Conservation (phyloP, 2,329 filamentous ascomycete genomes). For the Fusarium citri region DNA sequence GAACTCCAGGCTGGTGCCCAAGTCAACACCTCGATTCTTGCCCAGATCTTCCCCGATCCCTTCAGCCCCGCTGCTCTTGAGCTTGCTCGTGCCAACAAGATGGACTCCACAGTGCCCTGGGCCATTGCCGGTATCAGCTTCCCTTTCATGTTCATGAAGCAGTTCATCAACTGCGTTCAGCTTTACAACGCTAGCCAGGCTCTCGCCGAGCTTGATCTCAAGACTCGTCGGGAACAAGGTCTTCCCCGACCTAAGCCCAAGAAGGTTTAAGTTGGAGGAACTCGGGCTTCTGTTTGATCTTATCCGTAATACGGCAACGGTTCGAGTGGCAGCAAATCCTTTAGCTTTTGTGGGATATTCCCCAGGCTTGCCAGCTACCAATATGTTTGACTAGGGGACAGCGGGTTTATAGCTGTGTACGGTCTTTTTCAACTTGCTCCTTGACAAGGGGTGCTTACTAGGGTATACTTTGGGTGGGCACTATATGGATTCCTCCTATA, state of each 20-base stretch:
- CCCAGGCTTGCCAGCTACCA: background rate
- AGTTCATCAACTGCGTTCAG: conserved; percentile 93
- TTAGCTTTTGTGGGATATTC: background rate
- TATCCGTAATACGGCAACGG: background rate
- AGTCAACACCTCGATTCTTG: conserved; percentile 75
- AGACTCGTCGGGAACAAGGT: conserved; percentile 67
- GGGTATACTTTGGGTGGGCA: conserved; percentile 37
- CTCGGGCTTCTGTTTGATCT: background rate
- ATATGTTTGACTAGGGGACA: conserved; percentile 16
- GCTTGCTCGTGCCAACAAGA: conserved; percentile 93
- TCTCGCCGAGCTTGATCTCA: conserved; percentile 90
- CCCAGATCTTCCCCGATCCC: conserved; percentile 84
- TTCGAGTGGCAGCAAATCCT: background rate
- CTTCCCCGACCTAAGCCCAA: conserved; percentile 59
- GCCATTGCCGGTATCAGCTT: conserved; percentile 82
- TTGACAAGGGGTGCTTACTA: conserved; percentile 29
- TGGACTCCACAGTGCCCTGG: conserved; percentile 76
- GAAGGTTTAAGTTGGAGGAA: conserved; percentile 44
- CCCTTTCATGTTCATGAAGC: conserved; percentile 91
- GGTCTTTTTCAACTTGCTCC: conserved; percentile 32
- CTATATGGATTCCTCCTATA: conserved; percentile 30
- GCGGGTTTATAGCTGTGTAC: conserved; percentile 11
- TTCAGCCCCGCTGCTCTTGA: conserved; percentile 94
- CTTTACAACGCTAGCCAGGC: conserved; percentile 92
- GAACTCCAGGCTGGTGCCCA: conserved; percentile 74